Percentiles rank a stretch among this genome's conserved stretches.
Conservation (phyloP, 371 early-diverging fungal species). For the Batkoa obscura region DNA sequence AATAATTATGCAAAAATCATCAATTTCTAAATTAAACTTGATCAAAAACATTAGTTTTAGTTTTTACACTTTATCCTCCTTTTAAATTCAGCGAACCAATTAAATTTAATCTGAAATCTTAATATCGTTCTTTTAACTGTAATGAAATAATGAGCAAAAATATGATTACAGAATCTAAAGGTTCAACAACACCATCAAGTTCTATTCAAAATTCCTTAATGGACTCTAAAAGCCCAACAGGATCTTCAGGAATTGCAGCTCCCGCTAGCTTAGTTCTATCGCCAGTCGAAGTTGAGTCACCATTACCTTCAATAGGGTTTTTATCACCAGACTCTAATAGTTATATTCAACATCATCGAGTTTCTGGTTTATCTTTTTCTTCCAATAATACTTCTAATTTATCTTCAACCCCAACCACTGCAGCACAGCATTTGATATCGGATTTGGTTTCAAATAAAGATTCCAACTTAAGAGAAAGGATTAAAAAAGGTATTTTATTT, state of each 20-base stretch:
- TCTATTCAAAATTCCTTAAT: too few species aligned
- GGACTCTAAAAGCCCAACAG: too few species aligned
- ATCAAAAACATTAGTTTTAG: too few species aligned
- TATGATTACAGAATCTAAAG: too few species aligned
- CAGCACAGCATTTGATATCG: slow-evolving; percentile 1
- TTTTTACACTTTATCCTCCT: too few species aligned
- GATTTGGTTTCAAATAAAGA: neutral
- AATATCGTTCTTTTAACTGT: too few species aligned
- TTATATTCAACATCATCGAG: neutral
- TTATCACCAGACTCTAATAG: neutral
- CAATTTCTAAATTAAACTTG: too few species aligned
- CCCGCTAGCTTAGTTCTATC: neutral
- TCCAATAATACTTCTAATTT: neutral
- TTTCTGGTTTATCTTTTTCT: neutral
- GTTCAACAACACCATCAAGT: too few species aligned
- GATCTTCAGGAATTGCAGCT: neutral
- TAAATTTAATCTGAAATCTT: too few species aligned
- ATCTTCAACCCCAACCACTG: neutral
- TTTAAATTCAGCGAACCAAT: too few species aligned
- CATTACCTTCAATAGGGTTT: neutral
- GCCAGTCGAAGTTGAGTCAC: neutral
- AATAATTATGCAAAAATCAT: too few species aligned
- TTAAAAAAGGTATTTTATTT: neutral
- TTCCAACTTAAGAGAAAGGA: neutral
- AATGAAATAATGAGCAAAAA: too few species aligned